Percentiles rank a stretch among this genome's conserved stretches.
Conservation (phyloP, 177 flowering plant species). For the Vitis hybrid region DNA sequence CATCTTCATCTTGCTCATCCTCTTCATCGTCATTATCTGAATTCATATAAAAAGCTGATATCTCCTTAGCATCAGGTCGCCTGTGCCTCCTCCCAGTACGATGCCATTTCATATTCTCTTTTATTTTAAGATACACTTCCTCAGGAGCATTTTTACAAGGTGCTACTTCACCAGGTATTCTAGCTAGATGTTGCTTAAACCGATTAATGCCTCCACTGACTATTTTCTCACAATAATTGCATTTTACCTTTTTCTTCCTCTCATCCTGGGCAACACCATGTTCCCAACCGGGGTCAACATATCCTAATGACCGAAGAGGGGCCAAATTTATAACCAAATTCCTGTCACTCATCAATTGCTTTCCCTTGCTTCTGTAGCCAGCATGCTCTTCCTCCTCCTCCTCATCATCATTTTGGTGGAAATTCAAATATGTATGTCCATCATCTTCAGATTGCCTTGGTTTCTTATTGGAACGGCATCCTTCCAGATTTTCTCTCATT, state of each 20-base stretch:
- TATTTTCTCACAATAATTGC: conserved; percentile 85
- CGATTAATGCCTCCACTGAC: conserved; percentile 94
- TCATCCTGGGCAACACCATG: conserved; percentile 90
- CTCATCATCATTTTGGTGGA: conserved; percentile 50
- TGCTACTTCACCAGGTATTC: conserved; percentile 95
- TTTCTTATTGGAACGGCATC: conserved; percentile 51
- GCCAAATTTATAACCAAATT: conserved; percentile 45
- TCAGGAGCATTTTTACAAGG: conserved; percentile 81
- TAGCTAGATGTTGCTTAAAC: conserved; percentile 91
- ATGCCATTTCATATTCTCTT: conserved; percentile 96
- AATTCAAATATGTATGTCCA: conserved; percentile 42
- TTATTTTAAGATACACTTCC: conserved; percentile 75
- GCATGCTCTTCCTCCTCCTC: conserved; percentile 47
- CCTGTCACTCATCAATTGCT: conserved; percentile 47
- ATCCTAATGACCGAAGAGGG: conserved; percentile 80
- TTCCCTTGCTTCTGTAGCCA: conserved; percentile 54
- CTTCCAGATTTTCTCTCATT: conserved; percentile 61
- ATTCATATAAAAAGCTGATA: conserved; percentile 43
- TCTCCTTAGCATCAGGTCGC: conserved; percentile 54
- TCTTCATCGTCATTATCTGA: conserved; percentile 68
- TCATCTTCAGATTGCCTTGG: conserved; percentile 53
- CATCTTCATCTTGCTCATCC: conserved; percentile 49
- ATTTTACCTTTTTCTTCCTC: conserved; percentile 86
- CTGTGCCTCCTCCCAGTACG: conserved; percentile 79
- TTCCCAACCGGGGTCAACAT: conserved; percentile 95